Base-by-base conservation (phyloP, 2,329 filamentous ascomycete species). In the Neurospora sp. region DNA sequence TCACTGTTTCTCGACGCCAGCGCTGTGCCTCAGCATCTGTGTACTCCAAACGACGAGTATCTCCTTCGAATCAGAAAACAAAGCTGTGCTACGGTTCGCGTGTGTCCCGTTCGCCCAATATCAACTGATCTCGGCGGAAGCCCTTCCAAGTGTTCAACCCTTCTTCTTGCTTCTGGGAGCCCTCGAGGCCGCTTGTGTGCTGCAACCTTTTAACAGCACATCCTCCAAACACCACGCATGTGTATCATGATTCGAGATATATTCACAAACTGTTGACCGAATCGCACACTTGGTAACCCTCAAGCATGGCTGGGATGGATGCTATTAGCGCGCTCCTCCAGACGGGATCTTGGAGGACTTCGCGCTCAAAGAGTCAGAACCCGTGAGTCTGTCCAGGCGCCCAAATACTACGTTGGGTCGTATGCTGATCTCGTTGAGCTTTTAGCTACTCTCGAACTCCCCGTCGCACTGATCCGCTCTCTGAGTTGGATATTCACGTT, bases 301-400 rank as follows among this genome's bases (percentile, higher is more conserved):
- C 57, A 78, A 82, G 73, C 66, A 85, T 84, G 83, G 80, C 78
- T 69, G 81, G 82, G 70, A 77, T 77, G 69, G 74, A 81, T 68
- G 80, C 84, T 73, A 81, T 86, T 46, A 78, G 84, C 62, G 80
- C 80, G 72, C 77, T 85, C 71, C 80, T 87, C 43, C 77, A 82
- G 73, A 83, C 82, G 73, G 85, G 85, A 69, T 84, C 83, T 70
- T 87, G 84, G 76, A 83, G 79, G 72, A 84, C 83, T 39, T 81
- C 83, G 8, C 81, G 84, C 72, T 79, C 81, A 43, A 80, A 76
- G 72, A 79, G 77, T 69, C 78, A 79, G 46, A 75, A 75, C 67
- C 75, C 75, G 79, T 82, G 77, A 75, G 79, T 73, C 37, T n/a
- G 28, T 62, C 52, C 15, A 17, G 52, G 3, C 1, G 8, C 52